Evolutionary conservation across 257 asterid genomes (phyloP), one percentile per base, ranked within the genome.

Genomic region (Petunia secreta): DNA sequence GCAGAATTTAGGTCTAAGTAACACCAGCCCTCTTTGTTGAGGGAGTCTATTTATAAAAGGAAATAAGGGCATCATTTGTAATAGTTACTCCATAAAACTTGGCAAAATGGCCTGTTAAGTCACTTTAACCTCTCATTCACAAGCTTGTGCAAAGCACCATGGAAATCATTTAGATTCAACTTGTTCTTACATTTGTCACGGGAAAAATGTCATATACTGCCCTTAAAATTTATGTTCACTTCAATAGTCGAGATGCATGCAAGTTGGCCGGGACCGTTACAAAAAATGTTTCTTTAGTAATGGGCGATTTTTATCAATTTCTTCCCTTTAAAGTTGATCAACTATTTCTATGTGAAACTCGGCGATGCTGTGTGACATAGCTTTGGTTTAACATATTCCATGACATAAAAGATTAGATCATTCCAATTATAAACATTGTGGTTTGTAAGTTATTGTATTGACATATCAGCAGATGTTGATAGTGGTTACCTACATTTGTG

Each of bases 401-500:
- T 73, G 44, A 16, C 6, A 48, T 44, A 44, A 68, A 68, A 68
- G 39, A 43, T 55, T 52, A 43, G 55, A 41, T 68, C 57, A 8
- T 69, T 69, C 43, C 16, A 69, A 69, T 48, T 16, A 34, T 4
- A 16, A 6, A 25, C 77, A 2, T 71, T 1, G 25, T 69, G 76
- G 44, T 69, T 71, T 48, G 2, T 25, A 52, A 48, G 77, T 71
- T 59, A 43, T 71, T 48, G 11, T 71, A 37, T 71, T 71, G 43
- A 71, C 34, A 15, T 46, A 11, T 69, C 76, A 69, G 25, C 75
- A 44, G 10, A 68, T 8, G 58, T 69, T 16, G 9, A 69, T 69
- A 16, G 25, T 69, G 59, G 59, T 8, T 48, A 16, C 58, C 57
- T 46, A 14, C 16, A 4, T 68, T 9, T 69, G 5, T 69, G 76